Percentiles rank a stretch among this genome's conserved stretches.
Conservation (phyloP, 176 grass and related monocot genomes). For the Lolium rigidum region DNA sequence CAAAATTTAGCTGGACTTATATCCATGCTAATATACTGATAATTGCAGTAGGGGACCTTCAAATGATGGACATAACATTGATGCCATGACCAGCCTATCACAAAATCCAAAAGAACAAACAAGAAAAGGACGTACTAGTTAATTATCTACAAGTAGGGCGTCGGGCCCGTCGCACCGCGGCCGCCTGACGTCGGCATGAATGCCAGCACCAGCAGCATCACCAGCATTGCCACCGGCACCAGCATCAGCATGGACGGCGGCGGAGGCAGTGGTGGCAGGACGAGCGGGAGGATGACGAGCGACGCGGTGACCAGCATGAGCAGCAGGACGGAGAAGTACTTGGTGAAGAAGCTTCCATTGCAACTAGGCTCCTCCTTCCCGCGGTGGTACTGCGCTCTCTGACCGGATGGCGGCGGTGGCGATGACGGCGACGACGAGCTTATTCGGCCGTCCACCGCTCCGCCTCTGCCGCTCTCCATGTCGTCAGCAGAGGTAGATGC, state of each 20-base stretch:
- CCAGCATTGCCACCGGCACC: constrained; percentile 72
- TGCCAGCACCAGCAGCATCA: constrained; percentile 67
- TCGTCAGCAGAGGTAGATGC: constrained; percentile 5
- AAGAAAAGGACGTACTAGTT: background rate
- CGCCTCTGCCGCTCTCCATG: constrained; percentile 35
- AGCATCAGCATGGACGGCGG: constrained; percentile 83
- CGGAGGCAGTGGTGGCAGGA: constrained; percentile 83
- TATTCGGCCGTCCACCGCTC: background rate
- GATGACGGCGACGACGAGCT: constrained; percentile 14
- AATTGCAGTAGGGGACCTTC: constrained; percentile 12
- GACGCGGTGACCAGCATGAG: constrained; percentile 69
- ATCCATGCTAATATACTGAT: background rate
- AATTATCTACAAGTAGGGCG: constrained; percentile 39
- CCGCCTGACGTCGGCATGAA: constrained; percentile 59
- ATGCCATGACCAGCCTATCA: constrained; percentile 20
- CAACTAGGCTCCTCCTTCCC: background rate
- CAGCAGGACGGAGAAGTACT: constrained; percentile 60
- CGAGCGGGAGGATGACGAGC: constrained; percentile 79
- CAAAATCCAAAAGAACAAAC: constrained; percentile 29
- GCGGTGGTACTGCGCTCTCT: background rate
- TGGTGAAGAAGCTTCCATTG: constrained; percentile 2
- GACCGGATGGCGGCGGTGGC: background rate
- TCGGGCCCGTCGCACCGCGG: constrained; percentile 12
- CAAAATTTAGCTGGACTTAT: background rate
- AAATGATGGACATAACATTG: constrained; percentile 6